Percentiles rank a stretch among this genome's conserved stretches.
Conservation (phyloP, 805 yeast species). For the Candida ficus region DNA sequence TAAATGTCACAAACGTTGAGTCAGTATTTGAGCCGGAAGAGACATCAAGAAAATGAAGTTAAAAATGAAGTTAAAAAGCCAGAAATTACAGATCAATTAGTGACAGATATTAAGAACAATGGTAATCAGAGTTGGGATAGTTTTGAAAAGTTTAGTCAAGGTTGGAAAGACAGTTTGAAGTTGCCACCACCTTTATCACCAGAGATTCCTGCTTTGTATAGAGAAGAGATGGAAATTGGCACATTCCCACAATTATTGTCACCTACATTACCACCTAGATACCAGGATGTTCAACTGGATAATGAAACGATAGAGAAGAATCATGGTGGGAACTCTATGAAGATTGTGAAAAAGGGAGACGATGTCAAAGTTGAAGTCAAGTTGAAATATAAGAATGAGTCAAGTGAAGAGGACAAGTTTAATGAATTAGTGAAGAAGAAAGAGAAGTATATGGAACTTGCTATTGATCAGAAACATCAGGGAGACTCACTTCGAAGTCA, state of each 20-base stretch:
- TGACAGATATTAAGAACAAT: too few species aligned
- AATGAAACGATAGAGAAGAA: neutral
- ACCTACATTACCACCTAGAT: slow-evolving; percentile 7
- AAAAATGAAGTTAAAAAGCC: too few species aligned
- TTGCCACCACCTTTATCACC: slow-evolving; percentile 15
- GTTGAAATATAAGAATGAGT: too few species aligned
- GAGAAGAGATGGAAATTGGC: neutral
- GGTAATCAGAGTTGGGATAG: neutral
- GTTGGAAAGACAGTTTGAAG: neutral
- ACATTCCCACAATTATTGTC: slow-evolving; percentile 11
- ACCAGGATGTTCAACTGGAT: neutral
- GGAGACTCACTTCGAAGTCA: slow-evolving; percentile 12
- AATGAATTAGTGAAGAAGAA: neutral
- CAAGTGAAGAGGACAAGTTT: neutral
- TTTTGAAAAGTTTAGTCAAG: neutral
- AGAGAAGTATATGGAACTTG: slow-evolving; percentile 1
- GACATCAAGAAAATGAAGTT: too few species aligned
- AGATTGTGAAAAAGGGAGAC: too few species aligned
- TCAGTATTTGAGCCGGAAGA: slow-evolving; percentile 6
- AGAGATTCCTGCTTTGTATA: slow-evolving; percentile 8
- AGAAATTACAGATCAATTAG: too few species aligned
- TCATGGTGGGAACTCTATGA: neutral
- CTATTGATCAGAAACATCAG: slow-evolving; percentile 14
- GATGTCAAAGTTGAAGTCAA: neutral
- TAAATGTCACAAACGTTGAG: slow-evolving; percentile 9